Conservation (phyloP, 2,329 filamentous ascomycete genomes). For the Penicillium sp. region DNA sequence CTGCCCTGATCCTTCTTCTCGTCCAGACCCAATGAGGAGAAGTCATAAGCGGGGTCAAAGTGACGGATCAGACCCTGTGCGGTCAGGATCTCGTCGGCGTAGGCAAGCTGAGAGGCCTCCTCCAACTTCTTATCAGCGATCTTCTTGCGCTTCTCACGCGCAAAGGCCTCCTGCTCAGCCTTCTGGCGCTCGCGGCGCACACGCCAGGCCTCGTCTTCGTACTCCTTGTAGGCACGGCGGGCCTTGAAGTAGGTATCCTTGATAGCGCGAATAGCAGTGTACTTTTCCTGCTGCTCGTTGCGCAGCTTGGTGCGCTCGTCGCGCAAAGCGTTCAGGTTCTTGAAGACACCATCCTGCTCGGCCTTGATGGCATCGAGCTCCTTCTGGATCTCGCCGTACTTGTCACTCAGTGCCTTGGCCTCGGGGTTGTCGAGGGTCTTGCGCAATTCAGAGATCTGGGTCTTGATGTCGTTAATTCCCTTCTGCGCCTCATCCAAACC, state of each 20-base stretch:
- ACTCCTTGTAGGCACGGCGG: constrained; percentile 77
- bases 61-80: constrained; percentile 84
- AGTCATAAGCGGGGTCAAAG: constrained; percentile 81
- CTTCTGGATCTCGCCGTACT: constrained; percentile 78
- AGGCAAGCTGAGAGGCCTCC: constrained; percentile 68
- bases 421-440: constrained; percentile 90
- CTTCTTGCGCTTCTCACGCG: constrained; percentile 51
- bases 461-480: constrained; percentile 80
- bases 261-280: constrained; percentile 73
- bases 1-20: constrained; percentile 52
- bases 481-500: constrained; percentile 82
- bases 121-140: constrained; percentile 55
- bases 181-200: constrained; percentile 72
- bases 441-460: constrained; percentile 83
- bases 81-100: constrained; percentile 85
- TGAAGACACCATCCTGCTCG: constrained; percentile 87
- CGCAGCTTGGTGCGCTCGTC: constrained; percentile 84
- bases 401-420: constrained; percentile 79
- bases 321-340: constrained; percentile 77
- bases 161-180: constrained; percentile 65
- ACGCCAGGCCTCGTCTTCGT: constrained; percentile 78
- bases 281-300: constrained; percentile 83
- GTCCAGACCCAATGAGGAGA: constrained; percentile 55
- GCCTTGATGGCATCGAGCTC: constrained; percentile 89
- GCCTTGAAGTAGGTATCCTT: constrained; percentile 85